Conservation (phyloP, 1,284 basidiomycete genomes). For the Trichosporon sp. region DNA sequence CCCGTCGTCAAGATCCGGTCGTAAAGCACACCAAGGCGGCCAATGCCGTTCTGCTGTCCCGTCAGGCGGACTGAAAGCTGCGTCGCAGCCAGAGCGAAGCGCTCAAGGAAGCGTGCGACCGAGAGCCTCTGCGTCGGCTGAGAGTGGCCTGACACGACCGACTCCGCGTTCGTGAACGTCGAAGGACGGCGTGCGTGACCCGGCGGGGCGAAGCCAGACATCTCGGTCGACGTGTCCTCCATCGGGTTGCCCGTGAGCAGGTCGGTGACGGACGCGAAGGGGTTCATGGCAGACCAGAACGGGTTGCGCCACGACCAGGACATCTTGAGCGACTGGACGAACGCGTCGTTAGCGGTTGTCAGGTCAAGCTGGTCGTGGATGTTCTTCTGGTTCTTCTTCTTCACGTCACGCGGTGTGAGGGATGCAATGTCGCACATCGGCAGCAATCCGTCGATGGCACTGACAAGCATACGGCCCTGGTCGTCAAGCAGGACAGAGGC, state of each 20-base stretch:
- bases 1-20: conserved; percentile 52
- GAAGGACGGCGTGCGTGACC: conserved; percentile 10
- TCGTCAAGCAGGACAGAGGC: conserved; percentile 50
- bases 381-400: conserved; percentile 2
- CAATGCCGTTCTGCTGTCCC: conserved; percentile 41
- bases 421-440: conserved; percentile 51
- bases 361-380: conserved; percentile 36
- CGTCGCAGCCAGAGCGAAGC: conserved; percentile 40
- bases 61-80: conserved; percentile 42
- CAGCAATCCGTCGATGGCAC: conserved; percentile 49
- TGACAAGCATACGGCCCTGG: conserved; percentile 48
- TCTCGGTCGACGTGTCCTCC: background rate
- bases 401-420: conserved; percentile 26
- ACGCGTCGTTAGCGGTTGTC: conserved; percentile 49
- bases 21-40: conserved; percentile 49
- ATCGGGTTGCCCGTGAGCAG: background rate
- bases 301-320: conserved; percentile 51
- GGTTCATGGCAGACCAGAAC: conserved; percentile 24
- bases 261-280: conserved; percentile 14
- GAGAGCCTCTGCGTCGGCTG: conserved; percentile 19
- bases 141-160: conserved; percentile 4
- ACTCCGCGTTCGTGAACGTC: conserved; percentile 8
- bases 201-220: background rate
- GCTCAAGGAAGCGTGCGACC: conserved; percentile 46
- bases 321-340: conserved; percentile 48